Evolutionary conservation across 768 basidiomycete species (phyloP).

Genomic region (Fibroporia radiculosa): DNA sequence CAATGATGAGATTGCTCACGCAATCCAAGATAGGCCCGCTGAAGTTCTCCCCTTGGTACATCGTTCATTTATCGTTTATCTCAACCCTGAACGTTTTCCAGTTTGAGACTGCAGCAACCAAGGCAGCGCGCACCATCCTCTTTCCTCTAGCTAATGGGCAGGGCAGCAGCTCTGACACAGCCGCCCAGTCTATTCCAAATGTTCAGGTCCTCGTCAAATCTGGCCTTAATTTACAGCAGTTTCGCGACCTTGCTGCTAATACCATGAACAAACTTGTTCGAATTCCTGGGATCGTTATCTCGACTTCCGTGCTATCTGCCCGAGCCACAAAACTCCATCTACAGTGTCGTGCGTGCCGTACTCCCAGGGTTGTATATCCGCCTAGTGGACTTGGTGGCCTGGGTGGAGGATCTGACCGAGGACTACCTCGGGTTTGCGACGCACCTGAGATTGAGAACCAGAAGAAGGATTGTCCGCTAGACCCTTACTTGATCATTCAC

Average conservation of each 20-base stretch:
- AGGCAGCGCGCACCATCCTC: constrained; percentile 74
- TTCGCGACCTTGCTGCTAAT: constrained; percentile 88
- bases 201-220: constrained; percentile 86
- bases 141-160: constrained; percentile 50
- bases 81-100: constrained; percentile 21
- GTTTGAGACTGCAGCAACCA: constrained; percentile 90
- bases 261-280: constrained; percentile 95
- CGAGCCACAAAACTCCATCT: constrained; percentile 88
- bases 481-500: constrained; percentile 94
- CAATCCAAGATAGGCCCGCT: constrained; percentile 81
- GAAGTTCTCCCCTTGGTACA: constrained; percentile 83
- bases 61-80: constrained; percentile 36
- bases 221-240: constrained; percentile 89
- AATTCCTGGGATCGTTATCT: constrained; percentile 96
- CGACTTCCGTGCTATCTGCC: constrained; percentile 88
- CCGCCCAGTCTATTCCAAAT: constrained; percentile 48
- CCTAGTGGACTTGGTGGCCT: constrained; percentile 75
- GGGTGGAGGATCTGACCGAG: constrained; percentile 79
- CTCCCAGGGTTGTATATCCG: constrained; percentile 71
- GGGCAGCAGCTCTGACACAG: constrained; percentile 36
- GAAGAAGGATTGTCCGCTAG: constrained; percentile 90
- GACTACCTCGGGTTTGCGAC: constrained; percentile 83
- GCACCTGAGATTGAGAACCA: constrained; percentile 73
- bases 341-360: constrained; percentile 87
- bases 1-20: constrained; percentile 91